These are phyloP conservation scores for Neophaeococcomyces mojaviensis DNA, from an alignment of 2,329 filamentous ascomycete genomes.

Conservation along the genomic window DNA sequence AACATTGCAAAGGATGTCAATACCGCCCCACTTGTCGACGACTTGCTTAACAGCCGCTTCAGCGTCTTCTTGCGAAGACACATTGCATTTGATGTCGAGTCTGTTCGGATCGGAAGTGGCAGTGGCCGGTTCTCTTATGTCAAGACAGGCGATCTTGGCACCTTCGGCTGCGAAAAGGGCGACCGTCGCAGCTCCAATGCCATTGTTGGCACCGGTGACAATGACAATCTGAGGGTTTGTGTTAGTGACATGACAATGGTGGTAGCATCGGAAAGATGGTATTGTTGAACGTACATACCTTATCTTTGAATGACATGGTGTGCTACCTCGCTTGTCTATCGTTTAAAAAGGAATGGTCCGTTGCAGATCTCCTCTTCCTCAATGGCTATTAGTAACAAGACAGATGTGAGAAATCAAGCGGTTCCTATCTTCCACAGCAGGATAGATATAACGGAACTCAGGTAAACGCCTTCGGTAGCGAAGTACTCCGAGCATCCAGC, in stretches of 20 bases:
- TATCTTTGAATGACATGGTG: too few species aligned
- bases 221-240: constrained; percentile 26
- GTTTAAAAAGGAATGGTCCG: too few species aligned
- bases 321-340: too few species aligned
- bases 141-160: constrained; percentile 9
- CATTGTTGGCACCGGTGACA: constrained; percentile 37
- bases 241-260: background rate
- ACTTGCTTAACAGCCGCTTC: constrained; percentile 8
- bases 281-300: too few species aligned
- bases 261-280: background rate
- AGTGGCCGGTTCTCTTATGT: background rate
- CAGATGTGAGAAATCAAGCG: too few species aligned
- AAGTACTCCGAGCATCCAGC: too few species aligned
- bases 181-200: constrained; percentile 26
- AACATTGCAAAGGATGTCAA: constrained; percentile 41
- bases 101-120: background rate
- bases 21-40: constrained; percentile 4
- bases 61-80: constrained; percentile 9
- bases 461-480: too few species aligned
- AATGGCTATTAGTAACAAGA: too few species aligned
- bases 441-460: too few species aligned
- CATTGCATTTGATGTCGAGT: constrained; percentile 4
- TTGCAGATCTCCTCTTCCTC: too few species aligned
- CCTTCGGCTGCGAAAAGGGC: constrained; percentile 11
- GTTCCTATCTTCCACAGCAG: too few species aligned